Evolutionary conservation across 2,329 filamentous ascomycete species (phyloP).

Genomic region (Diaporthe citriasiana): DNA sequence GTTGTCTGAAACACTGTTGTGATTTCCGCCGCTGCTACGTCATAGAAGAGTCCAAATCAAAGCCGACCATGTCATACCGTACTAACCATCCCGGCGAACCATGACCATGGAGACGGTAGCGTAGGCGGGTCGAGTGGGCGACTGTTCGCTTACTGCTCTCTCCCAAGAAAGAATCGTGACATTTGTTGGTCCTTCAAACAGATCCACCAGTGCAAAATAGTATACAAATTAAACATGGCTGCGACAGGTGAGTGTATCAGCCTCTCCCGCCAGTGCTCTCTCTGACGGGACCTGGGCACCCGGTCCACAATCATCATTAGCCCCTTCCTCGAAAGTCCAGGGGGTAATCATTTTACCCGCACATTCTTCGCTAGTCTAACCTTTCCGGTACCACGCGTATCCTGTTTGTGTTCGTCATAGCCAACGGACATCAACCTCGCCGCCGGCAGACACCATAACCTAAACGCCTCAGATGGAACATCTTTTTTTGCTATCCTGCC

Average conservation of each 20-base stretch:
- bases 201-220: background rate
- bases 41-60: too few species aligned
- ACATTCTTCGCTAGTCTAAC: slow-evolving; percentile 26
- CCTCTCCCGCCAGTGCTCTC: background rate
- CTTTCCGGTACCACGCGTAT: slow-evolving; percentile 7
- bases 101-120: too few species aligned
- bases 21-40: too few species aligned
- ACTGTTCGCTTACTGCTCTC: background rate
- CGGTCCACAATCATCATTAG: background rate
- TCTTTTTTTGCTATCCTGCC: background rate
- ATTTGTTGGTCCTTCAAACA: background rate
- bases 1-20: too few species aligned
- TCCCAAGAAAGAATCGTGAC: background rate
- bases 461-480: background rate
- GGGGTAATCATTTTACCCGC: slow-evolving; percentile 17
- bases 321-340: background rate
- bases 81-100: too few species aligned
- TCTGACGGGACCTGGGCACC: background rate
- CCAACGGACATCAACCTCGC: background rate
- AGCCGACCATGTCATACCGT: too few species aligned
- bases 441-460: background rate
- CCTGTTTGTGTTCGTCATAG: slow-evolving; percentile 10
- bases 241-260: background rate
- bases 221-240: slow-evolving; percentile 23
- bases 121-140: too few species aligned